Percentiles rank a stretch among this genome's conserved stretches.
These are phyloP conservation scores for Abrus precatorius DNA, from an alignment of 306 rosid genomes.

Conservation along the genomic window DNA sequence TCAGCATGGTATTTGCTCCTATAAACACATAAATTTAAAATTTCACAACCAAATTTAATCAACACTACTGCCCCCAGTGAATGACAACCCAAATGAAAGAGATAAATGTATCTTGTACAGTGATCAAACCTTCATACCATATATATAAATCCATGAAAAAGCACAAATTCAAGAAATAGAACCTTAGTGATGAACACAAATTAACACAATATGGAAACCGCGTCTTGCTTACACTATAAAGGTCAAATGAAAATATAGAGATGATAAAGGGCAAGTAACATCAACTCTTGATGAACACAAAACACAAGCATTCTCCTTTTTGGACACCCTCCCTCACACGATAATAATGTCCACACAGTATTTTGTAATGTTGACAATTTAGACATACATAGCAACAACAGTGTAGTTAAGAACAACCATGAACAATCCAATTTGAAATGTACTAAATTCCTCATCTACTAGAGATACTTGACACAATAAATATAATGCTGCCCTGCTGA, in stretches of 20 bases:
- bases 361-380: not conserved
- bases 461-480: conserved; percentile 33
- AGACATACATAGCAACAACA: conserved; percentile 25
- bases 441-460: conserved; percentile 16
- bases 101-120: not conserved
- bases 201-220: not conserved
- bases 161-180: conserved; percentile 1
- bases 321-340: not conserved
- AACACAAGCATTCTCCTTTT: conserved; percentile 7
- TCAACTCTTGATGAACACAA: not conserved
- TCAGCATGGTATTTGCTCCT: conserved; percentile 33
- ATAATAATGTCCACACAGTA: conserved; percentile 6
- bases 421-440: conserved; percentile 30
- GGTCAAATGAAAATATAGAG: not conserved
- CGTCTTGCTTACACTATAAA: not conserved
- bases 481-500: conserved; percentile 28
- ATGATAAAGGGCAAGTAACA: conserved; percentile 17
- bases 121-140: conserved; percentile 16
- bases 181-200: conserved; percentile 5
- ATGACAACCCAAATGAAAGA: not conserved
- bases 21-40: conserved; percentile 26
- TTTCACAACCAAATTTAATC: not conserved
- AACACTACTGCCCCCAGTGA: not conserved
- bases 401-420: conserved; percentile 19
- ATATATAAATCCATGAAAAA: not conserved